Percentiles rank a stretch among this genome's conserved stretches.
Conservation (phyloP, 768 basidiomycete species). For the Phlebiopsis gigantea region DNA sequence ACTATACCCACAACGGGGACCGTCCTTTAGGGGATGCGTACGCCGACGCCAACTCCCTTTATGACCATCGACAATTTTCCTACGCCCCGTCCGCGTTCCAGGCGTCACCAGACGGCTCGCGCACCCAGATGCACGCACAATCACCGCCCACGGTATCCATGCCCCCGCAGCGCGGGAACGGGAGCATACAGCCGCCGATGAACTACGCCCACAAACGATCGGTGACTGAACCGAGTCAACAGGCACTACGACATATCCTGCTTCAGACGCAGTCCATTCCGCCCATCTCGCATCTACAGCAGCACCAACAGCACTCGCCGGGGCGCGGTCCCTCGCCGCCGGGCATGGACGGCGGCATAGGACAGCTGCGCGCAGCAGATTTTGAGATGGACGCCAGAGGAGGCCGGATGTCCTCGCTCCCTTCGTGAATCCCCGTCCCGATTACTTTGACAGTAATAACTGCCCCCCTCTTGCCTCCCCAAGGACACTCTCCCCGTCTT, state of each 20-base stretch:
- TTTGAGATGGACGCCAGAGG: constrained; percentile 13
- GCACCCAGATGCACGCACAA: constrained; percentile 13
- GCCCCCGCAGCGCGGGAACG: constrained; percentile 31
- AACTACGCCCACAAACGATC: constrained; percentile 54
- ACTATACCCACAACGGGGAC: constrained; percentile 46
- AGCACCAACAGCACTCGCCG: constrained; percentile 5
- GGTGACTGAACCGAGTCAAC: constrained; percentile 46
- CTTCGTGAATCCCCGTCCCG: constrained; percentile 1
- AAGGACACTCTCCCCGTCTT: neutral
- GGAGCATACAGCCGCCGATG: constrained; percentile 37
- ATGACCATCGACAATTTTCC: constrained; percentile 44
- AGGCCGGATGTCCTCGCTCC: constrained; percentile 10
- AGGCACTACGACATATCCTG: constrained; percentile 29
- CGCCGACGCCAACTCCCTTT: constrained; percentile 28
- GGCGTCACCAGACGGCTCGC: constrained; percentile 17
- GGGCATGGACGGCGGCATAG: constrained; percentile 8
- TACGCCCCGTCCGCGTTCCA: constrained; percentile 47
- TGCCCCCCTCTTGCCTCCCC: neutral
- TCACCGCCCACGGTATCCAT: constrained; percentile 31
- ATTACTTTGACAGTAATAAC: neutral
- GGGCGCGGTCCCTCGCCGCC: constrained; percentile 1
- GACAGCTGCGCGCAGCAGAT: constrained; percentile 9
- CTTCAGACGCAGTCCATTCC: neutral
- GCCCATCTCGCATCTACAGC: constrained; percentile 3
- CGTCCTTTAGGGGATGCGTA: constrained; percentile 44